Percentiles rank a stretch among this genome's conserved stretches.
Conservation (phyloP, 768 basidiomycete species). For the Pleurotus djamor region DNA sequence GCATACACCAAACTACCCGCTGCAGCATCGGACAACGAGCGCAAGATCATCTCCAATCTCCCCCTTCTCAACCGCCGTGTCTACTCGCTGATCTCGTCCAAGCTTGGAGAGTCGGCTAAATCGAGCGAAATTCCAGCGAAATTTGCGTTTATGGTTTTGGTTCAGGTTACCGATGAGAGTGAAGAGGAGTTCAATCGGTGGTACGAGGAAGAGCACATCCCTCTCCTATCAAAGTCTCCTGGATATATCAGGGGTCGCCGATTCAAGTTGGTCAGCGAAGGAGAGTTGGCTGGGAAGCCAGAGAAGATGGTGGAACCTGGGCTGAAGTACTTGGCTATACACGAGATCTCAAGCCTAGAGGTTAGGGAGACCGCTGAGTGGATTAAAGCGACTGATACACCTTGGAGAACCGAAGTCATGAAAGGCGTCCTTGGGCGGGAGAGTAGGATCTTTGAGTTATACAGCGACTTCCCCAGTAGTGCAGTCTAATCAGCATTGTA, state of each 20-base stretch:
- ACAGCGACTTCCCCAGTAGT: slow-evolving; percentile 13
- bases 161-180: slow-evolving; percentile 14
- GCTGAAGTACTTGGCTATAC: slow-evolving; percentile 29
- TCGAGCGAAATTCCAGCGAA: background rate
- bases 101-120: slow-evolving; percentile 12
- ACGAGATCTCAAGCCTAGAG: slow-evolving; percentile 20
- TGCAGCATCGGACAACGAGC: slow-evolving; percentile 22
- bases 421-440: slow-evolving; percentile 13
- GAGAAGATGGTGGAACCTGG: slow-evolving; percentile 12
- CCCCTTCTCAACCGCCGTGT: slow-evolving; percentile 20
- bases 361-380: slow-evolving; percentile 20
- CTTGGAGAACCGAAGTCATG: slow-evolving; percentile 21
- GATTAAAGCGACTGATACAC: slow-evolving; percentile 18
- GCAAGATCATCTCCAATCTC: slow-evolving; percentile 19
- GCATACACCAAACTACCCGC: slow-evolving; percentile 19
- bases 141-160: slow-evolving; percentile 20
- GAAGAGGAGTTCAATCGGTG: slow-evolving; percentile 31
- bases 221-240: slow-evolving; percentile 21
- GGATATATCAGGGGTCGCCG: slow-evolving; percentile 28
- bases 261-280: slow-evolving; percentile 21
- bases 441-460: slow-evolving; percentile 20
- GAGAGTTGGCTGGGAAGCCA: slow-evolving; percentile 13
- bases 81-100: slow-evolving; percentile 16
- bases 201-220: slow-evolving; percentile 34
- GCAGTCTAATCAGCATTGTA: background rate